Conservation (phyloP, 2,329 filamentous ascomycete genomes). For the Periconia sp. region DNA sequence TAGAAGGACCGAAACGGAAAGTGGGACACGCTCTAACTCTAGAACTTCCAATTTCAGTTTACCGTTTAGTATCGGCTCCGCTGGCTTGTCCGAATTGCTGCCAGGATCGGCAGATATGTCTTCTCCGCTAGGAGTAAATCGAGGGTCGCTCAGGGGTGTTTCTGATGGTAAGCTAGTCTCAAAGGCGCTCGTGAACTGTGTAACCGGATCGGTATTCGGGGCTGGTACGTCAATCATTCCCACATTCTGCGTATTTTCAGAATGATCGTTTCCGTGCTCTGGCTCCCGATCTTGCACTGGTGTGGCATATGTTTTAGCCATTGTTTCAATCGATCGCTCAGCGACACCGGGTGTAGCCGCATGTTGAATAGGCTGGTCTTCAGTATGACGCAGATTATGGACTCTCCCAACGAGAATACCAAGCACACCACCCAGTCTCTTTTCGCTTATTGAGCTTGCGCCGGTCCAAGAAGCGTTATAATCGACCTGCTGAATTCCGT, state of each 20-base stretch:
- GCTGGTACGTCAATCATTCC: conserved; percentile 18
- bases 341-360: conserved; percentile 13
- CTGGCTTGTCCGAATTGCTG: conserved; percentile 4
- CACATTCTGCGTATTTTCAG: conserved; percentile 32
- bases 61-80: conserved; percentile 56
- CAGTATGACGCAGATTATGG: conserved; percentile 60
- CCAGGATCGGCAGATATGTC: conserved; percentile 3
- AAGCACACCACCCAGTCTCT: conserved; percentile 70
- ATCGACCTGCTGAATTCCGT: conserved; percentile 68
- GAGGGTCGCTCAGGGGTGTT: conserved; percentile 7
- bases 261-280: conserved; percentile 34
- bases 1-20: conserved; percentile 75
- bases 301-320: conserved; percentile 26
- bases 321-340: conserved; percentile 21
- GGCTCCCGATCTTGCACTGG: conserved; percentile 36
- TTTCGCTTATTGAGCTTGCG: conserved; percentile 60
- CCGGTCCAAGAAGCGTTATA: conserved; percentile 62
- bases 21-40: conserved; percentile 74
- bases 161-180: conserved; percentile 1
- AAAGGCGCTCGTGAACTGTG: conserved; percentile 4
- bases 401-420: conserved; percentile 72
- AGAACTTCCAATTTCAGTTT: conserved; percentile 72
- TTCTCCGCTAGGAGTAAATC: conserved; percentile 4
- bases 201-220: conserved; percentile 17
- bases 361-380: conserved; percentile 23